These are phyloP conservation scores for Capsella rubella DNA, from an alignment of 441 rosid species.

Conservation along the genomic window DNA sequence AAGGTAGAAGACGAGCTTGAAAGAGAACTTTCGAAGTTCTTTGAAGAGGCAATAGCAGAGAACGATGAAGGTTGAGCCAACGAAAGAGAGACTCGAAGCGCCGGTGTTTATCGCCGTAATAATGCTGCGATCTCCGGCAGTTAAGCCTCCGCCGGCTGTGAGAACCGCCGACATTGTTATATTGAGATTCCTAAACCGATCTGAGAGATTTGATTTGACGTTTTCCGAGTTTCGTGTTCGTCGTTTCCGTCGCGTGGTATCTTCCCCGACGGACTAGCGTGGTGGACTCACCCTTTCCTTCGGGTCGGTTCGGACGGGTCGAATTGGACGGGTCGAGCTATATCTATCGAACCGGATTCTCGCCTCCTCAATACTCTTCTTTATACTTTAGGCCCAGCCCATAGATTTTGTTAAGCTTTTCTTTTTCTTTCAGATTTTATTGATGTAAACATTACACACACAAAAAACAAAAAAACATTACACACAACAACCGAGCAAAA, in stretches of 20 bases:
- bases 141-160: constrained; percentile 52
- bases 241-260: constrained; percentile 41
- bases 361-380: not conserved
- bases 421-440: too few relatives aligned
- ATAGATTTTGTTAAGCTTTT: not conserved
- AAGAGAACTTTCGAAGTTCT: constrained; percentile 94
- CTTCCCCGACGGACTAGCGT: constrained; percentile 39
- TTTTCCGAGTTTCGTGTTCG: constrained; percentile 31
- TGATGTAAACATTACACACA: too few relatives aligned
- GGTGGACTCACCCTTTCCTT: constrained; percentile 30
- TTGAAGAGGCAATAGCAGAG: constrained; percentile 87
- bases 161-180: constrained; percentile 51
- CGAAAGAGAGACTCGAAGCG: constrained; percentile 82
- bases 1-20: constrained; percentile 97
- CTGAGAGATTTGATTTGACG: constrained; percentile 12
- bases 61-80: constrained; percentile 90
- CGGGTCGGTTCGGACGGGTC: constrained; percentile 31
- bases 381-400: constrained; percentile 27
- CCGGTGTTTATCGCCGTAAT: constrained; percentile 67
- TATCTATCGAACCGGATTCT: not conserved
- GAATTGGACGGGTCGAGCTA: constrained; percentile 11
- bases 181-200: constrained; percentile 15
- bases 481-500: too few relatives aligned
- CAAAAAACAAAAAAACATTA: too few relatives aligned
- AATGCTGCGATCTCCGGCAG: constrained; percentile 60